phyloP scores from a whole-genome alignment of 768 basidiomycete species.

The Lactarius trivialis region DNA sequence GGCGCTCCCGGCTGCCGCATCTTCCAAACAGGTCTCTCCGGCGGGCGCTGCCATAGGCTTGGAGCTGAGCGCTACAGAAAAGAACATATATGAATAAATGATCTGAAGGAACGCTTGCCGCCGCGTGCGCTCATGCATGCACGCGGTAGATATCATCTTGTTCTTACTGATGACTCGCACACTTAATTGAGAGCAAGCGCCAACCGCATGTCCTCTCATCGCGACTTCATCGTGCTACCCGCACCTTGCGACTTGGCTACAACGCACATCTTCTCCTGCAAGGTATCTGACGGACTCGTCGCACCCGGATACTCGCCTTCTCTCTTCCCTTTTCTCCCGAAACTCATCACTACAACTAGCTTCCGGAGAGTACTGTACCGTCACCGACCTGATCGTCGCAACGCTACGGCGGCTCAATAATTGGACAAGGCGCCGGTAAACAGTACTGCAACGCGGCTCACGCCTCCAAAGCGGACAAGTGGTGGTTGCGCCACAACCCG shows the following conservation, averaged over 20 bases:
- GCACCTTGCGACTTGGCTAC: slow-evolving; percentile 92
- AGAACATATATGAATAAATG: slow-evolving; percentile 93
- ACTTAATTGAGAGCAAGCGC: slow-evolving; percentile 49
- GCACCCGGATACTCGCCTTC: slow-evolving; percentile 79
- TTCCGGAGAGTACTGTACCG: slow-evolving; percentile 64
- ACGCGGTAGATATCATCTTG: slow-evolving; percentile 47
- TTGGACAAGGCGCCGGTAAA: slow-evolving; percentile 96
- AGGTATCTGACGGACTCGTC: slow-evolving; percentile 97
- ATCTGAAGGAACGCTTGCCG: slow-evolving; percentile 86
- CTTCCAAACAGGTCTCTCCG: slow-evolving; percentile 99
- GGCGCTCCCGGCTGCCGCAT: slow-evolving; percentile 88
- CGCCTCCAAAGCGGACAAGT: slow-evolving; percentile 98
- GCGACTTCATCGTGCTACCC: slow-evolving; percentile 96
- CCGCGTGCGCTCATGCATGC: slow-evolving; percentile 96
- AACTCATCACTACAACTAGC: slow-evolving; percentile 38
- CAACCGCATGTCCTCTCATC: slow-evolving; percentile 99
- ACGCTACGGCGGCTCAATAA: slow-evolving; percentile 84
- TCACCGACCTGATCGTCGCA: slow-evolving; percentile 92
- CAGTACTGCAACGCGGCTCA: slow-evolving; percentile 99
- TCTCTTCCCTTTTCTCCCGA: not conserved
- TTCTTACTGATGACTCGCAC: not conserved
- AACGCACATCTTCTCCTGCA: slow-evolving; percentile 94
- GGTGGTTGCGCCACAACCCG: slow-evolving; percentile 98
- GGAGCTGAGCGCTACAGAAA: slow-evolving; percentile 74
- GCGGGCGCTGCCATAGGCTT: slow-evolving; percentile 94